Percentiles rank a stretch among this genome's conserved stretches.
Conservation (phyloP, 495 filamentous ascomycete species). For the Aspergillus leporis region DNA sequence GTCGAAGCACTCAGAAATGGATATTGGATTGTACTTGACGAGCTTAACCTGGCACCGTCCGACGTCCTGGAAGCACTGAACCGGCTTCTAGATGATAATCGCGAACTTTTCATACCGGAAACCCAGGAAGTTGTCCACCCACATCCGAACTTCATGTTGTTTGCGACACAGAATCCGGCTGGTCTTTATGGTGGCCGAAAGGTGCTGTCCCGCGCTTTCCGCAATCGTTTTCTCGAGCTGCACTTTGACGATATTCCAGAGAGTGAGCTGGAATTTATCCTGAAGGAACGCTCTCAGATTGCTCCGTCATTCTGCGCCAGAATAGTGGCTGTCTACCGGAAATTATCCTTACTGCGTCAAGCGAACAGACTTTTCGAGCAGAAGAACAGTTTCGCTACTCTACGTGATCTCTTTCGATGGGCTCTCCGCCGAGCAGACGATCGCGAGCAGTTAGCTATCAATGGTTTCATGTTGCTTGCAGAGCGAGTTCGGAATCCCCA, state of each 20-base stretch:
- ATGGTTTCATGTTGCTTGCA: constrained; percentile 94
- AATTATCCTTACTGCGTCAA: constrained; percentile 85
- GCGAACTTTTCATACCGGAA: constrained; percentile 96
- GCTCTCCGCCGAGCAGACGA: constrained; percentile 83
- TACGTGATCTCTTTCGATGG: constrained; percentile 97
- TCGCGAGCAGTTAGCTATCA: constrained; percentile 81
- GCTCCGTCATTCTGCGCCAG: constrained; percentile 86
- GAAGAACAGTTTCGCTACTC: constrained; percentile 94
- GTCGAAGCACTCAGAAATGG: constrained; percentile 90
- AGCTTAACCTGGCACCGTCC: constrained; percentile 92
- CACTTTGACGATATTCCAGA: constrained; percentile 99
- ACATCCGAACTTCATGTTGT: constrained; percentile 94
- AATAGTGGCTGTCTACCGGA: constrained; percentile 93
- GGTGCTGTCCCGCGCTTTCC: constrained; percentile 86
- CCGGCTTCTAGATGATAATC: constrained; percentile 91
- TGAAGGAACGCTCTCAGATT: constrained; percentile 83
- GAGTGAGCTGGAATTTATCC: constrained; percentile 88
- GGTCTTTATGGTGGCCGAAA: constrained; percentile 96
- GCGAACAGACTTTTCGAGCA: constrained; percentile 91
- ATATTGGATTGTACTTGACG: constrained; percentile 97
- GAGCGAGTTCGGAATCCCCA: constrained; percentile 92
- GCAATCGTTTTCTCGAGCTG: constrained; percentile 94
- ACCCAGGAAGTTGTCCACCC: constrained; percentile 92
- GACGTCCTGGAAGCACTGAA: constrained; percentile 97
- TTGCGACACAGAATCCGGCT: constrained; percentile 98